These are phyloP conservation scores for Arabidopsis arenosa DNA, from an alignment of 345 rosid species.

Conservation along the genomic window DNA sequence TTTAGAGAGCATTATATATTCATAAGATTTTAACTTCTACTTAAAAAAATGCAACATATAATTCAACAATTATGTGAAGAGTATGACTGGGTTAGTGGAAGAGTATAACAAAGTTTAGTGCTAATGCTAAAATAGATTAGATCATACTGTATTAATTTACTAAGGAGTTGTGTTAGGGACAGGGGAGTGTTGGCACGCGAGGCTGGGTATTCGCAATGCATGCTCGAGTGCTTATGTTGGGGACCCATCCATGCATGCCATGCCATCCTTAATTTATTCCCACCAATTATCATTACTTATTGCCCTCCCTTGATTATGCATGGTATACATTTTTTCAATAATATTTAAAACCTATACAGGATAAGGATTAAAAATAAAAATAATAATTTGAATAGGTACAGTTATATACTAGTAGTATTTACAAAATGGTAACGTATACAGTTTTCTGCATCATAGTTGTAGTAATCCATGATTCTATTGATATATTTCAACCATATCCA, in stretches of 20 bases:
- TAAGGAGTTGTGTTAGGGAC: slow-evolving; percentile 20
- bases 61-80: too few relatives aligned
- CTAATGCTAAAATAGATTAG: not conserved
- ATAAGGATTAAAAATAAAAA: not conserved
- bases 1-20: too few relatives aligned
- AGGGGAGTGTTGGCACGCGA: slow-evolving; percentile 32
- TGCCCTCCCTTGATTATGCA: not conserved
- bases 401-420: not conserved
- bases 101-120: not conserved
- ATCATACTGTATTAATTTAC: not conserved
- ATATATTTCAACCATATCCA: too few relatives aligned
- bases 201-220: slow-evolving; percentile 42
- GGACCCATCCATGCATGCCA: slow-evolving; percentile 47
- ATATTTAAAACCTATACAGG: not conserved
- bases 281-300: slow-evolving; percentile 34
- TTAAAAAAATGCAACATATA: too few relatives aligned
- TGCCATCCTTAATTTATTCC: slow-evolving; percentile 36
- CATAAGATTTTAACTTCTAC: too few relatives aligned
- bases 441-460: not conserved
- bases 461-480: too few relatives aligned
- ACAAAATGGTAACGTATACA: not conserved
- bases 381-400: not conserved
- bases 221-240: slow-evolving; percentile 45
- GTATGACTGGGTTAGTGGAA: too few relatives aligned
- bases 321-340: not conserved